Percentiles rank a stretch among this genome's conserved stretches.
phyloP scores from a whole-genome alignment of 495 filamentous ascomycete species.

The Penicillium herquei region DNA sequence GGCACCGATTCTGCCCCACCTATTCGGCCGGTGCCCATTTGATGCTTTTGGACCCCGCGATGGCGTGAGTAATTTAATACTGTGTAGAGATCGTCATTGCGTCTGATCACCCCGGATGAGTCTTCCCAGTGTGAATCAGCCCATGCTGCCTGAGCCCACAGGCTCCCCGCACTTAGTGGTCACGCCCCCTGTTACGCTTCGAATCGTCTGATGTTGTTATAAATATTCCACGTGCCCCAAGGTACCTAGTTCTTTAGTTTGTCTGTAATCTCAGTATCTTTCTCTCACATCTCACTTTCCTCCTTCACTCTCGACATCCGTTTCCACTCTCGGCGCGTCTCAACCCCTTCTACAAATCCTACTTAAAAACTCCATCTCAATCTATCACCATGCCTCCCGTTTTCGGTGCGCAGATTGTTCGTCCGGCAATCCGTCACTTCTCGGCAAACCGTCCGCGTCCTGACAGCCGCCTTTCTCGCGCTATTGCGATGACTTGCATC shows the following conservation, averaged over 20 bases:
- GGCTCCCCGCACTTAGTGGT: not conserved
- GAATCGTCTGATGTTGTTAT: not conserved
- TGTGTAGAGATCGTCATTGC: constrained; percentile 1
- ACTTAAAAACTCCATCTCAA: not conserved
- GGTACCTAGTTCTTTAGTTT: not conserved
- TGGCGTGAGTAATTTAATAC: constrained; percentile 18
- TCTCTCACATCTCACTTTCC: not conserved
- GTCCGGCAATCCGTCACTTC: constrained; percentile 45
- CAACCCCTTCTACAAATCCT: too few relatives aligned
- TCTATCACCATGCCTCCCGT: constrained; percentile 26
- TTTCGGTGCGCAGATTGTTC: constrained; percentile 29
- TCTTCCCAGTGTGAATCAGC: constrained; percentile 1
- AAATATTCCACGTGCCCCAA: not conserved
- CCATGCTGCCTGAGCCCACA: not conserved
- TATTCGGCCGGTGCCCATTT: not conserved
- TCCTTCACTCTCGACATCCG: not conserved
- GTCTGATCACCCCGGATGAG: constrained; percentile 1
- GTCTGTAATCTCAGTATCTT: not conserved
- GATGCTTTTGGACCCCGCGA: constrained; percentile 15
- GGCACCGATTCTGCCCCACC: not conserved
- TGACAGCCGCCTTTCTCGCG: constrained; percentile 37
- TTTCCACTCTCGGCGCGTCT: too few relatives aligned
- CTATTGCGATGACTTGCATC: constrained; percentile 40
- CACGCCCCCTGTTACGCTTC: not conserved
- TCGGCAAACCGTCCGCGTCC: constrained; percentile 42